These are phyloP conservation scores for Phytophthora tubulina DNA, from an alignment of 352 stramenopile species.

Conservation along the genomic window DNA sequence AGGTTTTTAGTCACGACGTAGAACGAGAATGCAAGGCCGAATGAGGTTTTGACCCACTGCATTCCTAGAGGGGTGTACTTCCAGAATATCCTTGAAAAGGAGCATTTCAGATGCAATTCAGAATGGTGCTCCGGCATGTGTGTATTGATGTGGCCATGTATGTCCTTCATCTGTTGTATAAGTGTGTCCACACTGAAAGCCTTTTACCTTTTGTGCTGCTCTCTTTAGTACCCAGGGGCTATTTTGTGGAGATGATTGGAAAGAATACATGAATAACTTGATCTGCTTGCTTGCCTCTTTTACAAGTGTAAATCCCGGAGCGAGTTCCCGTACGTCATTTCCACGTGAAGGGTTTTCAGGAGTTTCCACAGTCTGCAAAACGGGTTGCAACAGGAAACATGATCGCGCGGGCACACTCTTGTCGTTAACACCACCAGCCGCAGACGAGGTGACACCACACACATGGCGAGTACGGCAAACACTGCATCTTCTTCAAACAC, in stretches of 20 bases:
- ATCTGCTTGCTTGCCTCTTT: not conserved
- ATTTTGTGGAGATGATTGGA: no score
- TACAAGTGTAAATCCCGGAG: not conserved
- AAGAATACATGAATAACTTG: no score
- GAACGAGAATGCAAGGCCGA: conserved; percentile 34
- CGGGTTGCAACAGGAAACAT: not conserved
- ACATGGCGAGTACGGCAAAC: not conserved
- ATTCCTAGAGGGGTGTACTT: no score
- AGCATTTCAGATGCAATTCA: no score
- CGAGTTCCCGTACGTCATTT: not conserved
- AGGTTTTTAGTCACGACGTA: conserved; percentile 35
- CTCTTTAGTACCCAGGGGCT: no score
- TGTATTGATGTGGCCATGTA: no score
- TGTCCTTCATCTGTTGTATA: no score
- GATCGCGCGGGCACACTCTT: not conserved
- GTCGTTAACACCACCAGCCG: not conserved
- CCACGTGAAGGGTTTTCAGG: not conserved
- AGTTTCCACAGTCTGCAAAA: not conserved
- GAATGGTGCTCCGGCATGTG: conserved; percentile 48
- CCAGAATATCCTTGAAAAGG: no score
- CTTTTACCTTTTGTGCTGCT: no score
- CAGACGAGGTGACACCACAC: not conserved
- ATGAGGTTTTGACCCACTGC: conserved; percentile 16
- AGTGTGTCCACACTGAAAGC: no score
- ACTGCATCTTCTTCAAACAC: not conserved